phyloP scores from a whole-genome alignment of 345 rosid species.

The Eucalyptus virginea region DNA sequence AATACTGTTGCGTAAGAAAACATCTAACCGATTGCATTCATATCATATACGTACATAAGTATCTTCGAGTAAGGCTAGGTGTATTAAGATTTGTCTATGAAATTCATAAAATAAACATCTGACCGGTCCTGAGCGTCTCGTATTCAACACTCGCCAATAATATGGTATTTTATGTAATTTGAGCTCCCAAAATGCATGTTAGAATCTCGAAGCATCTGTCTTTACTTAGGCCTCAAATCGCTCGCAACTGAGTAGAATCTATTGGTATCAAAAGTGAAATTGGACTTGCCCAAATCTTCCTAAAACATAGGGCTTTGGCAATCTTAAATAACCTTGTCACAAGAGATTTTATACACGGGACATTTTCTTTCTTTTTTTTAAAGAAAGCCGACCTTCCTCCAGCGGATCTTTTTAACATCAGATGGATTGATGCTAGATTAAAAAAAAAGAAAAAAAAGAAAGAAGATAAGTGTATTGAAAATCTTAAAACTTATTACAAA shows the following conservation, averaged over 20 bases:
- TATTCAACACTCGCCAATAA: neutral
- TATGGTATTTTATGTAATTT: neutral
- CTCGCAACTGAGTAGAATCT: neutral
- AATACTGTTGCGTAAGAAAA: neutral
- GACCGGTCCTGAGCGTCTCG: neutral
- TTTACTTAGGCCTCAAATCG: neutral
- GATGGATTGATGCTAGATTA: neutral
- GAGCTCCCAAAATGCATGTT: neutral
- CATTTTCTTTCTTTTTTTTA: neutral
- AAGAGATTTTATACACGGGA: neutral
- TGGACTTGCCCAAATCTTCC: neutral
- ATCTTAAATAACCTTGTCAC: neutral
- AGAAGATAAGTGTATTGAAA: too few relatives aligned
- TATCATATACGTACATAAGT: neutral
- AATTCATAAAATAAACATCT: neutral
- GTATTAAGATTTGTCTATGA: neutral
- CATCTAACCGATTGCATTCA: neutral
- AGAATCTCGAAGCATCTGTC: neutral
- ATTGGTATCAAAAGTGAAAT: neutral
- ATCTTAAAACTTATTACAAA: too few relatives aligned
- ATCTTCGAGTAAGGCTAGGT: neutral
- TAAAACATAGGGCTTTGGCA: neutral
- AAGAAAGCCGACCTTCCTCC: neutral
- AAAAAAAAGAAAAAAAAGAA: too few relatives aligned
- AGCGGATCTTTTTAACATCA: neutral